These are phyloP conservation scores for Flaveria floridana DNA, from an alignment of 140 eudicot species.

Conservation along the genomic window DNA sequence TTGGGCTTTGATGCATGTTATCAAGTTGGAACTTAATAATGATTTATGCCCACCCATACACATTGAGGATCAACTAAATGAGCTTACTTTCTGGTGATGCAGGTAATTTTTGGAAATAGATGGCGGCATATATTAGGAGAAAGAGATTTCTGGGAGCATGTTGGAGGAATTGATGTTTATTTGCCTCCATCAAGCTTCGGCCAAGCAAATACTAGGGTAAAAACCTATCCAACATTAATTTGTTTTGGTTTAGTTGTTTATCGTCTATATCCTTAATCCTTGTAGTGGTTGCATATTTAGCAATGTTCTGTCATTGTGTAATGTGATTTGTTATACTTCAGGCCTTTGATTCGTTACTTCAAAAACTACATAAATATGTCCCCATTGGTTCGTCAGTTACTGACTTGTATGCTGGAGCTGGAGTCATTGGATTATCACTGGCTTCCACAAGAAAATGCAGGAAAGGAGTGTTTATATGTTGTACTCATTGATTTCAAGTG, in stretches of 20 bases:
- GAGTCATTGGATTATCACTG: slow-evolving; percentile 87
- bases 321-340: slow-evolving; percentile 34
- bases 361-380: slow-evolving; percentile 79
- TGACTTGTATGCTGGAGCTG: slow-evolving; percentile 97
- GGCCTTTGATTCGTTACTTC: slow-evolving; percentile 94
- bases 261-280: background rate
- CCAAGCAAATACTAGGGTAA: slow-evolving; percentile 93
- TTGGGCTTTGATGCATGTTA: slow-evolving; percentile 9
- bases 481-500: slow-evolving; percentile 12
- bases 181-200: slow-evolving; percentile 95
- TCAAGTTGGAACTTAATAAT: background rate
- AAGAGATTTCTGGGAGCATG: slow-evolving; percentile 93
- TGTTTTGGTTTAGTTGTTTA: slow-evolving; percentile 6
- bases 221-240: slow-evolving; percentile 12
- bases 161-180: slow-evolving; percentile 93
- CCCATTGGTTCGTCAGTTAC: slow-evolving; percentile 85
- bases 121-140: slow-evolving; percentile 97
- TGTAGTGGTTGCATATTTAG: slow-evolving; percentile 19
- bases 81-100: slow-evolving; percentile 27
- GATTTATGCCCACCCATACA: background rate
- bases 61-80: background rate
- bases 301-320: slow-evolving; percentile 21
- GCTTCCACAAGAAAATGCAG: slow-evolving; percentile 86
- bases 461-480: slow-evolving; percentile 33
- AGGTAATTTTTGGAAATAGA: slow-evolving; percentile 95